These are phyloP conservation scores for Tetrapisispora taiwanensis DNA, from an alignment of 805 yeast genomes.

Conservation along the genomic window DNA sequence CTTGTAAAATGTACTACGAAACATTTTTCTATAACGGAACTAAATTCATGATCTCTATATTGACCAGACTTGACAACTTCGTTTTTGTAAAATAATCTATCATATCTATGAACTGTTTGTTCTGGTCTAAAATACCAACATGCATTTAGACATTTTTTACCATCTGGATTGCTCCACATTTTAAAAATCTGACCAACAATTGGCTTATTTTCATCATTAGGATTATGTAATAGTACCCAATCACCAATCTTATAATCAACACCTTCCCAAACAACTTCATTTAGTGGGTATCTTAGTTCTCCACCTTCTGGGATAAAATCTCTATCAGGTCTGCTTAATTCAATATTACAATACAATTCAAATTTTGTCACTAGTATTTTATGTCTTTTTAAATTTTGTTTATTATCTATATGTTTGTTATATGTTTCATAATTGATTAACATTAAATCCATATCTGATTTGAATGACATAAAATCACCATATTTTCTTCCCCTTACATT, in stretches of 20 bases:
- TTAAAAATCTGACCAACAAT: conserved; percentile 89
- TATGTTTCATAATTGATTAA: conserved; percentile 62
- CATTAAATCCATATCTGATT: conserved; percentile 66
- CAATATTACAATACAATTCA: conserved; percentile 49
- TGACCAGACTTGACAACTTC: conserved; percentile 96
- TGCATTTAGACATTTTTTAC: conserved; percentile 77
- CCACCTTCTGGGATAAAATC: conserved; percentile 51
- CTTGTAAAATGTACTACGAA: conserved; percentile 91
- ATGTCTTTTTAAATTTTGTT: conserved; percentile 51
- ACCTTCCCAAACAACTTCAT: conserved; percentile 60
- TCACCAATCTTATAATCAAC: conserved; percentile 79
- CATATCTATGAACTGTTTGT: conserved; percentile 90
- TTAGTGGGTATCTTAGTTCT: conserved; percentile 66
- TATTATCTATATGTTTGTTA: conserved; percentile 40
- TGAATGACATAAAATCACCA: conserved; percentile 60
- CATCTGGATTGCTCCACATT: conserved; percentile 73
- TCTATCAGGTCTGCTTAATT: conserved; percentile 71
- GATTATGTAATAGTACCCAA: conserved; percentile 87
- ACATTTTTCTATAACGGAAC: conserved; percentile 85
- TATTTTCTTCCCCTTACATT: conserved; percentile 80
- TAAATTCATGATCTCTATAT: conserved; percentile 84
- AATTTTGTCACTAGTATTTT: conserved; percentile 51
- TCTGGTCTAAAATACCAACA: conserved; percentile 98
- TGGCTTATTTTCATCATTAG: conserved; percentile 81
- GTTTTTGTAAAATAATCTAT: conserved; percentile 80